Base-by-base conservation (phyloP, 306 rosid species). In the Styphnolobium japonicum region DNA sequence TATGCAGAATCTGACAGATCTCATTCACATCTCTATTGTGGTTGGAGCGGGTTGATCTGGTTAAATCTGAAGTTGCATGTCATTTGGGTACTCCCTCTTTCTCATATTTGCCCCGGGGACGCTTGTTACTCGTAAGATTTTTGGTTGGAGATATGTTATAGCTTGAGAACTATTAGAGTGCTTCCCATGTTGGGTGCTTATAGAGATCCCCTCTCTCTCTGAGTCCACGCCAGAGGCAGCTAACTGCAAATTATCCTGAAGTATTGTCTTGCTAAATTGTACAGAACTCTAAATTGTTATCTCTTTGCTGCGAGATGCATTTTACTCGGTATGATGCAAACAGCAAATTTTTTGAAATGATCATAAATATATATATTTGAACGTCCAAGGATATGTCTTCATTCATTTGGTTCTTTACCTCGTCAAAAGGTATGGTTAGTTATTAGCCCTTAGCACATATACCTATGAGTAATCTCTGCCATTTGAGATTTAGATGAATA, bases 201-300 rank as follows among this genome's bases (percentile, higher is more conserved):
- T 31, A 45, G 70, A 43, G 70, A 8, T 23, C n/a, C 37, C 29
- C 5, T 60, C 46, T 60, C 46, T 42, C 45, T 45, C 49, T 42
- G 79, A 31, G 19, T 57, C 43, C 19, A 43, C 15, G 29, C 56
- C 21, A 11, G 71, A 14, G 33, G 36, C 60, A 27, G 23, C 31
- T 67, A 37, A 53, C 12, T 6, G 71, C 71, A 79, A 67, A 81
- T 56, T 67, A 43, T 74, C 58, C 63, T 40, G 73, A 37, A 60
- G 37, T 69, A 57, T 57, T 73, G 40, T 73, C 77, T 78, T 78
- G 71, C 18, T 83, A 48, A 53, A 62, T 48, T 83, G 81, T 83
- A 83, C 83, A 83, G 86, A 83, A 64, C 83, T 65, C 10, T 21
- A 64, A 37, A 53, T 42, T 69, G 14, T 49, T 62, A 11, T 67